phyloP scores from a whole-genome alignment of 768 basidiomycete species.

The Suillus discolor region DNA sequence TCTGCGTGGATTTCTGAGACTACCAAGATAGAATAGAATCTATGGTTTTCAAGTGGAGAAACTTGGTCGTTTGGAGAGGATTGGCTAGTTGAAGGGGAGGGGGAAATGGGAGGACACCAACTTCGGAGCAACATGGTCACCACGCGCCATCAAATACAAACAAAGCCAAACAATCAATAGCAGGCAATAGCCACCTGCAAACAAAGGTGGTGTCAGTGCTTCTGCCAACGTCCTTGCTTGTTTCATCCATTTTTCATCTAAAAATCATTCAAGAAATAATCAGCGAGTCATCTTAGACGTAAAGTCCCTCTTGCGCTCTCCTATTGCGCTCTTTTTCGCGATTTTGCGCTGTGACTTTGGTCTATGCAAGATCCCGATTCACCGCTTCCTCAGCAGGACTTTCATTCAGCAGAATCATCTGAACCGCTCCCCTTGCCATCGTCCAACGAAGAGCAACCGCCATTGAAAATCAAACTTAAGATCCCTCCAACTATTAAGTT shows the following conservation, averaged over 20 bases:
- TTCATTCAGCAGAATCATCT: not conserved
- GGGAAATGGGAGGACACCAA: conserved; percentile 26
- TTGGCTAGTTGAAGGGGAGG: conserved; percentile 20
- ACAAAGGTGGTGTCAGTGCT: conserved; percentile 30
- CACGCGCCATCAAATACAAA: conserved; percentile 25
- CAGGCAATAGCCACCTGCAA: conserved; percentile 33
- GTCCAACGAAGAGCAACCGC: not conserved
- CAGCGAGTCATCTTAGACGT: not conserved
- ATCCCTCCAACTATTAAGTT: conserved; percentile 22
- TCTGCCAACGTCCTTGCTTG: conserved; percentile 19
- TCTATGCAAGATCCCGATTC: conserved; percentile 17
- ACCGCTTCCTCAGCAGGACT: conserved; percentile 1
- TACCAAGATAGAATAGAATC: conserved; percentile 2
- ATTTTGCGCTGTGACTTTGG: conserved; percentile 5
- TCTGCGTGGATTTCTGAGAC: conserved; percentile 4
- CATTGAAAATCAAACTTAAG: conserved; percentile 21
- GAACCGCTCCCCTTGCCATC: conserved; percentile 4
- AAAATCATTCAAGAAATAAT: not conserved
- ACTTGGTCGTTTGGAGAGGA: conserved; percentile 10
- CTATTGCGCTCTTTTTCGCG: not conserved
- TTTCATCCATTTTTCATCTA: not conserved
- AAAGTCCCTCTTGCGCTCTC: not conserved
- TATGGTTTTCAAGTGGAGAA: not conserved
- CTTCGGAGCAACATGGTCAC: conserved; percentile 25
- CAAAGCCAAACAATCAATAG: conserved; percentile 30